Evolutionary conservation across 306 rosid species (phyloP), one percentile per base, ranked within the genome.

Genomic region (Medicago lupulina): DNA sequence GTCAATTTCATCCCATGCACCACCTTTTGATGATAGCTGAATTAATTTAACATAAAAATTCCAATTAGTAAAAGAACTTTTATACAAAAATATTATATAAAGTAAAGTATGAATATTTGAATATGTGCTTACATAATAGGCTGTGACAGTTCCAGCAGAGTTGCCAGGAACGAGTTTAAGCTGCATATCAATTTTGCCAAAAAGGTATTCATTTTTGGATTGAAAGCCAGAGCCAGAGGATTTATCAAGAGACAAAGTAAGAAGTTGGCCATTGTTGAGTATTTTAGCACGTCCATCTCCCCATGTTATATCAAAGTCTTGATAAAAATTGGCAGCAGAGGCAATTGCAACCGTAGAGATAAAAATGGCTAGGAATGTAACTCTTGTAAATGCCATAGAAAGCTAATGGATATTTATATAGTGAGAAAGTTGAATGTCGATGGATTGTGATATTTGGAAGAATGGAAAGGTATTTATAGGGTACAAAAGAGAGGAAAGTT

Each of bases 1-100:
- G 83, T 92, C 93, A 14, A 89, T 79, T 71, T 89, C 93, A 82
- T 92, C 96, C 96, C 96, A 89, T 0, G 51, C 16, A 12, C 89
- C 46, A 2, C 91, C 93, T 80, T 86, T 76, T 11, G 82, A 81
- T 16, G 76, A 10, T 41, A 41, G 12, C 47, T 41, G 12, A 41
- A 41, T 41, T 8, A 9, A 41, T 41, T 8, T 3, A 41, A 4
- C 47, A 41, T 34, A 34, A 34, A 34, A 4, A 41, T 31, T 31
- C 6, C 36, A 31, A 31, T 31, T 0, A 31, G 38, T 34, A 28
- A 28, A 25, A 25, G 28, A 25, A 1, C 3, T 25, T 25, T 25
- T 25, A 25, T 25, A 25, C 3, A 25, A 25, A 28, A 28, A 28
- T 28, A 28, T 28, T 28, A 34, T 34, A 34, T 5, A 34, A 7